Evolutionary conservation across 148 eudicot genomes (phyloP).

Genomic region (Euryodendron excelsum): DNA sequence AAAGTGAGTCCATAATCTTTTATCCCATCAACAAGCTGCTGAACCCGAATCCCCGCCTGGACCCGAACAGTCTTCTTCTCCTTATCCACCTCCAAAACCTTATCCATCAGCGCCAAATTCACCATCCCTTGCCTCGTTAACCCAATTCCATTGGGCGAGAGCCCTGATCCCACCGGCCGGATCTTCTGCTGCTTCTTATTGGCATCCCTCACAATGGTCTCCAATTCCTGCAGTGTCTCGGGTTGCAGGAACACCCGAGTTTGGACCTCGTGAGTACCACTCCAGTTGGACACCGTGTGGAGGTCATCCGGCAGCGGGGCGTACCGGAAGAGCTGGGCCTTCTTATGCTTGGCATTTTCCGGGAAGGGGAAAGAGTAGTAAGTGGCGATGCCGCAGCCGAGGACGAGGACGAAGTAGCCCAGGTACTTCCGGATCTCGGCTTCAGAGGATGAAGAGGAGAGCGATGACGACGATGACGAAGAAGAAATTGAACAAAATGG

Average conservation of each 20-base stretch:
- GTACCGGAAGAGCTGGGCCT: conserved; percentile 78
- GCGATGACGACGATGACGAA: conserved; percentile 34
- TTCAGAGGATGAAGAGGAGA: conserved; percentile 40
- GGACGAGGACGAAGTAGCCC: conserved; percentile 68
- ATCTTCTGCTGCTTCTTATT: conserved; percentile 55
- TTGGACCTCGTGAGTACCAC: conserved; percentile 85
- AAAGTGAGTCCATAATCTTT: conserved; percentile 77
- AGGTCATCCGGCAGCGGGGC: conserved; percentile 89
- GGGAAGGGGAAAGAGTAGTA: conserved; percentile 96
- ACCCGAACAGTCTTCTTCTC: conserved; percentile 71
- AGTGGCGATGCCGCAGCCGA: conserved; percentile 69
- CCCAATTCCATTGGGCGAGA: conserved; percentile 92
- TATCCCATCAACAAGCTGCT: conserved; percentile 84
- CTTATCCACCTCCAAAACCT: conserved; percentile 78
- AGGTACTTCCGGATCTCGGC: conserved; percentile 71
- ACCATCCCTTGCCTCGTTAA: conserved; percentile 87
- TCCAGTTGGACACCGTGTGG: conserved; percentile 80
- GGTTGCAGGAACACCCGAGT: conserved; percentile 73
- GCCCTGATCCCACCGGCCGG: conserved; percentile 83
- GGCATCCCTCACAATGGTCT: conserved; percentile 43
- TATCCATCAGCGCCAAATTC: conserved; percentile 78
- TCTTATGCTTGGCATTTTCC: conserved; percentile 73
- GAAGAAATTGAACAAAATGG: conserved; percentile 25
- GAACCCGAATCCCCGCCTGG: conserved; percentile 86
- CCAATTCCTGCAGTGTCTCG: conserved; percentile 50